Evolutionary conservation across 1,139 yeast species (phyloP).

Genomic region (Suhomyces ambrosiae): DNA sequence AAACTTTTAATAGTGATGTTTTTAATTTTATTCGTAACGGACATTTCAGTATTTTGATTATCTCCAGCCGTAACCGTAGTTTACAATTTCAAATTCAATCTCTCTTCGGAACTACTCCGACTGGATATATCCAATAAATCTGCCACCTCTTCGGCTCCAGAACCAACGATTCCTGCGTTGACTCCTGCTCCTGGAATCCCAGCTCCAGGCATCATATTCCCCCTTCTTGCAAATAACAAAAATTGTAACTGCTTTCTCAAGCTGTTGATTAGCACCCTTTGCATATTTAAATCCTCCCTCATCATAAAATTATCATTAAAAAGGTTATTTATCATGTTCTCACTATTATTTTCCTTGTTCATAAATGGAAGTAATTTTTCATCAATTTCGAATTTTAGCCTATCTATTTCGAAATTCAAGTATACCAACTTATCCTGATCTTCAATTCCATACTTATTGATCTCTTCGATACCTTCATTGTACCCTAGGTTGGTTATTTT

Average conservation of each 20-base stretch:
- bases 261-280: conserved; percentile 47
- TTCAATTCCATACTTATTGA: conserved; percentile 30
- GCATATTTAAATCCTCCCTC: conserved; percentile 52
- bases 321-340: conserved; percentile 39
- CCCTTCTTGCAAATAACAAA: conserved; percentile 43
- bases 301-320: conserved; percentile 48
- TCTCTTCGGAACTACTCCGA: conserved; percentile 40
- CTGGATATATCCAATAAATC: conserved; percentile 27
- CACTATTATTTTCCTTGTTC: conserved; percentile 30
- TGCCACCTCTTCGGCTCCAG: conserved; percentile 3
- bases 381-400: conserved; percentile 46
- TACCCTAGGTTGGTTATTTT: conserved; percentile 55
- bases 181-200: conserved; percentile 2
- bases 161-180: conserved; percentile 4
- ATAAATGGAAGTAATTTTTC: conserved; percentile 44
- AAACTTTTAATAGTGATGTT: no score
- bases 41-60: no score
- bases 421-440: conserved; percentile 38
- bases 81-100: conserved; percentile 36
- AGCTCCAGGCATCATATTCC: conserved; percentile 8
- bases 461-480: conserved; percentile 49
- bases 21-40: no score
- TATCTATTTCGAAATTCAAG: conserved; percentile 41
- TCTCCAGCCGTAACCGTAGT: not conserved
- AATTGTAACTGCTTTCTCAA: conserved; percentile 56